Evolutionary conservation across 75 land plant genomes (phyloP).

Genomic region (Selaginella tamariscina): DNA sequence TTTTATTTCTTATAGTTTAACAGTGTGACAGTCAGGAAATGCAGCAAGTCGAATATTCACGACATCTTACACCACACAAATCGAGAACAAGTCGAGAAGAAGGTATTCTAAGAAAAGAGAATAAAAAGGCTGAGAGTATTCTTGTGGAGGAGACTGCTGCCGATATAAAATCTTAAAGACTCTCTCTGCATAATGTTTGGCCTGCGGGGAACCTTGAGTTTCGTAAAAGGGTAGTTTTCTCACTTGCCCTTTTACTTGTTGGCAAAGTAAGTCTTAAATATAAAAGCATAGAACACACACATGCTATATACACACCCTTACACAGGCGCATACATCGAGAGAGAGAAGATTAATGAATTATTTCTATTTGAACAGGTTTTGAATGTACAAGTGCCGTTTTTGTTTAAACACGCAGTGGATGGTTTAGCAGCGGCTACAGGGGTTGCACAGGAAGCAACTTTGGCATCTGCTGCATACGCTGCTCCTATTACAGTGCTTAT

Average conservation of each 20-base stretch:
- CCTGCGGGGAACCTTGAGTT: conserved; percentile 76
- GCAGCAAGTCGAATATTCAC: neutral
- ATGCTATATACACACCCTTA: neutral
- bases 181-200: conserved; percentile 72
- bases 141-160: conserved; percentile 34
- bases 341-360: neutral
- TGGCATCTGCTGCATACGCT: conserved; percentile 37
- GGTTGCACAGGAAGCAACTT: conserved; percentile 25
- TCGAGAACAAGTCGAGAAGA: neutral
- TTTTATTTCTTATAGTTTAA: too few relatives aligned
- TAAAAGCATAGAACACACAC: neutral
- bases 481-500: conserved; percentile 76
- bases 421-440: conserved; percentile 52
- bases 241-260: conserved; percentile 68
- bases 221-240: conserved; percentile 47
- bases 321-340: neutral
- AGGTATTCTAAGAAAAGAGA: neutral
- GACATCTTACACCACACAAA: neutral
- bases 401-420: conserved; percentile 97
- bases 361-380: conserved; percentile 44
- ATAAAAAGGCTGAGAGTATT: neutral
- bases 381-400: conserved; percentile 94
- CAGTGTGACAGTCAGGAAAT: too few relatives aligned
- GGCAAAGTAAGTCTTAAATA: conserved; percentile 46
- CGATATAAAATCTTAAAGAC: conserved; percentile 52